Base-by-base conservation (phyloP, 2,329 filamentous ascomycete genomes). In the Hyphodiscus sp. region DNA sequence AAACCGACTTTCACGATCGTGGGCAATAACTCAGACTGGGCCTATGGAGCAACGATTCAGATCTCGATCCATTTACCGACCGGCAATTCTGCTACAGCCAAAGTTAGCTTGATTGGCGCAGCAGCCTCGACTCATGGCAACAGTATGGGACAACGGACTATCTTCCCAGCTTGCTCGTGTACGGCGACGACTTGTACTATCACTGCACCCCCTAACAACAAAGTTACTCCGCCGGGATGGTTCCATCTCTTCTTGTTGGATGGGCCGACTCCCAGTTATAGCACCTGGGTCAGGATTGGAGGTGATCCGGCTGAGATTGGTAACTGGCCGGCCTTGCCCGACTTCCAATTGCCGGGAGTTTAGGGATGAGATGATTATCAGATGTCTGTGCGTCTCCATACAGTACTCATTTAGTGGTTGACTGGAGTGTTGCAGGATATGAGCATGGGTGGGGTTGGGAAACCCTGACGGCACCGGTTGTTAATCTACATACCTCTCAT, bases 231-330 rank as follows among this genome's bases (percentile, higher is more conserved):
- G 2, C 79, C 82, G 0, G 80, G 80, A 1, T 86, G 82, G 81
- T 84, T 81, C 62, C 76, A 82, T 66, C 72, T 85, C n/a, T 85
- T 79, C 61, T 75, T 85, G 1, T 73, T 86, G 1, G 82, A 86
- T 52, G 78, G 78, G 2, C 76, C 76, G 0, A 78, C 80, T 19
- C 83, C 84, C 0, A 80, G 78, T 5, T 71, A 80, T n/a, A 65
- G 82, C 79, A 1, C 82, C 71, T 6, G 51, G 48, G 41, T 62
- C 3, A 43, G 61, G 19, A 58, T 63, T 30, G 61, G 61, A 18
- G 59, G 58, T n/a, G 55, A 59, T 54, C 45, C 54, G 15, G 59
- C 59, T 18, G 47, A 65, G 1, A 60, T 87, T 23, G 83, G 83
- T 1, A 77, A 85, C 57, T 87, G 83, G 84, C 83, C 82, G 0